phyloP scores from a whole-genome alignment of 805 yeast species.

The Nakazawaea populi region DNA sequence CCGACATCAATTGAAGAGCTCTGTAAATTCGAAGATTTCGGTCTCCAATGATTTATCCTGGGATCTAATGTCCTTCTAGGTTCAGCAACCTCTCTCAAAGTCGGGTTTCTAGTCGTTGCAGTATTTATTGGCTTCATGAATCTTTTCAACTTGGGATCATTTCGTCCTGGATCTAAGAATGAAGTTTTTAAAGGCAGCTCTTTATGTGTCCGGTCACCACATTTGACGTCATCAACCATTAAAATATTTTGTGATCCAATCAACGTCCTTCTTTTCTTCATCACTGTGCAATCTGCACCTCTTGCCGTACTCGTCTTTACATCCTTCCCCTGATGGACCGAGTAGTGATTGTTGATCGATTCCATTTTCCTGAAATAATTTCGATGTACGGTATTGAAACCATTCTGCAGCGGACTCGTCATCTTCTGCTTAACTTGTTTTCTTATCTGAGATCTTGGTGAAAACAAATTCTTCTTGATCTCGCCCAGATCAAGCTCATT shows the following conservation, averaged over 20 bases:
- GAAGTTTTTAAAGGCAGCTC: not conserved
- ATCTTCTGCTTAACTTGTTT: conserved; percentile 17
- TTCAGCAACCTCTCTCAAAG: not conserved
- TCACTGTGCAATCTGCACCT: conserved; percentile 1
- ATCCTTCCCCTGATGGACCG: conserved; percentile 21
- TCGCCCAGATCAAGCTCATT: conserved; percentile 10
- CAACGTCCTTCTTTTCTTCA: conserved; percentile 9
- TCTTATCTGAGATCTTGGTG: conserved; percentile 11
- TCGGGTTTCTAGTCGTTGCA: not conserved
- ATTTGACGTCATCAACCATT: not conserved
- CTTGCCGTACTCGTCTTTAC: not conserved
- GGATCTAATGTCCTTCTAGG: conserved; percentile 3
- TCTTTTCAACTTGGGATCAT: not conserved
- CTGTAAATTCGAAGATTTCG: not conserved
- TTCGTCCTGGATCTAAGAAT: not conserved
- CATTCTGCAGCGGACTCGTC: conserved; percentile 19
- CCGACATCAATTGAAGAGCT: no score
- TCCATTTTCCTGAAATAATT: conserved; percentile 45
- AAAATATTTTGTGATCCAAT: conserved; percentile 4
- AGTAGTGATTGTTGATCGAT: conserved; percentile 41
- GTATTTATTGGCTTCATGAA: not conserved
- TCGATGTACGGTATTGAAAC: conserved; percentile 40
- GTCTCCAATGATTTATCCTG: not conserved
- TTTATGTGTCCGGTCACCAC: not conserved
- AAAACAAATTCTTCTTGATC: conserved; percentile 1